phyloP scores from a whole-genome alignment of 1,139 yeast genomes.

The Taphrina flavorubra region DNA sequence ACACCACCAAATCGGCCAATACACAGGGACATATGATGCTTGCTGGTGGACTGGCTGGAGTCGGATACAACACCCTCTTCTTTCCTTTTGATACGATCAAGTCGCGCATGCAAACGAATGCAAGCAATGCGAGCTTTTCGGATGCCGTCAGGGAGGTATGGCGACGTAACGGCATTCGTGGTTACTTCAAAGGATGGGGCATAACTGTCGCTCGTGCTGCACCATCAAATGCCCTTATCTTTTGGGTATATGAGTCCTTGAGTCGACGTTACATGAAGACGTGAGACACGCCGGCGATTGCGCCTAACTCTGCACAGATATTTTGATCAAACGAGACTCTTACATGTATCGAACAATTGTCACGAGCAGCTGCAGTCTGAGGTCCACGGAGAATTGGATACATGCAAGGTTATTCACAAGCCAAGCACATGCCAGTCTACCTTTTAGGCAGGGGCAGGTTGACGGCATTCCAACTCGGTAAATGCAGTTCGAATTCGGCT shows the following conservation, averaged over 20 bases:
- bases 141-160: constrained; percentile 55
- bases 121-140: constrained; percentile 50
- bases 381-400: too few relatives aligned
- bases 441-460: too few relatives aligned
- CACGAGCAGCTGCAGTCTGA: too few relatives aligned
- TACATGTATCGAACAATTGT: too few relatives aligned
- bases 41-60: constrained; percentile 88
- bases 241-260: constrained; percentile 54
- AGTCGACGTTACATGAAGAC: constrained; percentile 17
- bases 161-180: constrained; percentile 63
- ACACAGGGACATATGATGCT: constrained; percentile 63
- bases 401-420: too few relatives aligned
- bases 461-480: not conserved
- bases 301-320: too few relatives aligned
- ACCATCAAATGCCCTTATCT: constrained; percentile 89
- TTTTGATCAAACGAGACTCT: too few relatives aligned
- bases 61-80: constrained; percentile 74
- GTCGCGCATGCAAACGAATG: constrained; percentile 79
- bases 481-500: not conserved
- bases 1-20: constrained; percentile 48
- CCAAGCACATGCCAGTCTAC: too few relatives aligned
- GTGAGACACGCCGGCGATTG: not conserved
- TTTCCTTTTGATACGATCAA: constrained; percentile 93
- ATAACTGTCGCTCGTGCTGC: constrained; percentile 80
- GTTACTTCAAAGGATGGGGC: constrained; percentile 83